phyloP scores from a whole-genome alignment of 164 flowering plant genomes.

The Saururus chinensis region DNA sequence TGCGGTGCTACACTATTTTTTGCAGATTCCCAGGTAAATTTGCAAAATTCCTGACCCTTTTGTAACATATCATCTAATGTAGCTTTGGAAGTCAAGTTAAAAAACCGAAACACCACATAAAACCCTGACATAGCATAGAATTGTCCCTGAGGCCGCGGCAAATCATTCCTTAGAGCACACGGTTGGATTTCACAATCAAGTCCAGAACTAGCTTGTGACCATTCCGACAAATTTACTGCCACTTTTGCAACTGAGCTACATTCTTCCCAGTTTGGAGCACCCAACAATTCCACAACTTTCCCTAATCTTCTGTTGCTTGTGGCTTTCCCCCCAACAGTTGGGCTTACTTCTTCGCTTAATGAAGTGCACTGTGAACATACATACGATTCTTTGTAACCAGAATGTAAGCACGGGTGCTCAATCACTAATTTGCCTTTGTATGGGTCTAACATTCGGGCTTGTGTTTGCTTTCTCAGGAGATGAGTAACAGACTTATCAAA shows the following conservation, averaged over 20 bases:
- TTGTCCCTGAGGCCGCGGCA: constrained; percentile 69
- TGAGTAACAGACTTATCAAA: constrained; percentile 81
- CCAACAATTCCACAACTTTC: constrained; percentile 42
- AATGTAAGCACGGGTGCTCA: constrained; percentile 81
- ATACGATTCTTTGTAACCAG: constrained; percentile 69
- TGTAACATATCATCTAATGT: constrained; percentile 76
- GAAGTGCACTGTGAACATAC: constrained; percentile 59
- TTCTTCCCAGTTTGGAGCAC: constrained; percentile 80
- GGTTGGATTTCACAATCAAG: constrained; percentile 81
- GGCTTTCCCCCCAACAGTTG: constrained; percentile 26
- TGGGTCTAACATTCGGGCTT: constrained; percentile 24
- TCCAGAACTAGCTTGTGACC: constrained; percentile 58
- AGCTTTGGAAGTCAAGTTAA: constrained; percentile 69
- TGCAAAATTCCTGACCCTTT: constrained; percentile 82
- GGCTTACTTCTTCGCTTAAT: constrained; percentile 38
- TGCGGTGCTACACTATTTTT: constrained; percentile 80
- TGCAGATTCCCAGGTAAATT: constrained; percentile 71
- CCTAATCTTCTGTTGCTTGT: constrained; percentile 40
- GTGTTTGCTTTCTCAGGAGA: constrained; percentile 46
- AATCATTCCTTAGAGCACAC: constrained; percentile 58
- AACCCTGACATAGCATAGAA: constrained; percentile 95
- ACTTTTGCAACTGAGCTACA: constrained; percentile 72
- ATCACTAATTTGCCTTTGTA: constrained; percentile 44
- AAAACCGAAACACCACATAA: constrained; percentile 86
- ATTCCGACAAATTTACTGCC: constrained; percentile 80